Evolutionary conservation across 2,329 filamentous ascomycete species (phyloP), one percentile per base, ranked within the genome.

Genomic region (Tolypocladium inflatum): DNA sequence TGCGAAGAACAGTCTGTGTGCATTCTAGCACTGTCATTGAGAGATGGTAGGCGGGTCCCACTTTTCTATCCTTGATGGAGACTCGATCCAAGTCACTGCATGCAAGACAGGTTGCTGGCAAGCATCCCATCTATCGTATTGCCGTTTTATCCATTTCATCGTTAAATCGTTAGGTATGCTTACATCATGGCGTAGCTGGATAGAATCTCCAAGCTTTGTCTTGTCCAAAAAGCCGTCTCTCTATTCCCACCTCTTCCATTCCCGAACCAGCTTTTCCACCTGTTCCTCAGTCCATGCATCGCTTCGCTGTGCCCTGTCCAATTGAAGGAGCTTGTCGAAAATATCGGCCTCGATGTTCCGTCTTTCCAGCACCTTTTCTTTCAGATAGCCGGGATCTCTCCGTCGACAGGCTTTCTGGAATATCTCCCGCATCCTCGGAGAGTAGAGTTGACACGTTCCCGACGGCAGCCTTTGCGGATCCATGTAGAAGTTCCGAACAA

Each of bases 381-480:
- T 76, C 43, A 96, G 71, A 62, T 86, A 86, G 30, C 78, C 77
- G 58, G 87, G 78, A 66, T 96, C 89, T 56, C 87, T 81, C 41
- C 80, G 79, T 58, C 80, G 76, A 51, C 90, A 85, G 5, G 88
- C 86, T 37, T 83, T 79, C 35, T 76, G 73, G 68, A 95, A 96
- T 1, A 90, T 78, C 0, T 80, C 78, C 45, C 91, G 80, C 90
- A 96, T 96, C 19, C 88, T 81, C 4, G 80, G 73, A 50, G 89
- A 92, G 69, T 94, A 96, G 3, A 97, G 78, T 70, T 93, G 89
- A 67, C 92, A 97, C 26, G 78, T 81, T 35, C 76, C 82, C 63
- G 76, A 73, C 0, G 76, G 68, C 6, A 88, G 71, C 15, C 79
- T 77, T 62, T 84, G 81, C 30, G 84, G 78, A 17, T 82, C 78